These are phyloP conservation scores for Cynara cardunculus DNA, from an alignment of 129 eudicot species.

Conservation along the genomic window DNA sequence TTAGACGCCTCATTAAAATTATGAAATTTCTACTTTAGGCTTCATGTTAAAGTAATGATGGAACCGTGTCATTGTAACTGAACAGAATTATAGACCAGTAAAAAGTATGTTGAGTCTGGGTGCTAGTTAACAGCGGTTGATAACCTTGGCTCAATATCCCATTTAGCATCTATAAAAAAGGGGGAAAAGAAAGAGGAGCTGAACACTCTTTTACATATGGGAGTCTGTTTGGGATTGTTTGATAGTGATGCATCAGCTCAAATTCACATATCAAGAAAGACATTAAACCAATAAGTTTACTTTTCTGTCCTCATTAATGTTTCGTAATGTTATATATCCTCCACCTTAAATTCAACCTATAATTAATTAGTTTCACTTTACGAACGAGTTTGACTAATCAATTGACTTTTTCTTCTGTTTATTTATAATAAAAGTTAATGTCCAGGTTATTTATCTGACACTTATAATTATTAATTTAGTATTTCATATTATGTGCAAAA, in stretches of 20 bases:
- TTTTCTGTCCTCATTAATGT: neutral
- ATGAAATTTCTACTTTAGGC: neutral
- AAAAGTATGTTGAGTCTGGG: neutral
- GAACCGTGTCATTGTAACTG: neutral
- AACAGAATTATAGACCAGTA: neutral
- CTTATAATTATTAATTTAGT: neutral
- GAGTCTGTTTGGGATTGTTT: neutral
- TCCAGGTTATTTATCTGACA: neutral
- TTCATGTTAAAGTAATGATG: neutral
- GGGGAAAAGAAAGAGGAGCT: neutral
- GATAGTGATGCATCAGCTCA: neutral
- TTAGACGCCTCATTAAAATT: neutral
- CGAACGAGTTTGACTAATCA: neutral
- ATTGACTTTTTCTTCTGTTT: neutral
- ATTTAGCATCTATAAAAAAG: neutral
- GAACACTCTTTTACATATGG: neutral
- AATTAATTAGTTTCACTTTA: slow-evolving; percentile 2
- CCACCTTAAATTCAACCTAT: neutral
- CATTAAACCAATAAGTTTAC: neutral
- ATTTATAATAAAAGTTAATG: neutral
- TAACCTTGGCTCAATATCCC: neutral
- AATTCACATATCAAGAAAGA: neutral
- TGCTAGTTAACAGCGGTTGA: neutral
- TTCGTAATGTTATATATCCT: neutral
- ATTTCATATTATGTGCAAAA: neutral